phyloP scores from a whole-genome alignment of 2,329 filamentous ascomycete species.

The Fusarium subglutinans region DNA sequence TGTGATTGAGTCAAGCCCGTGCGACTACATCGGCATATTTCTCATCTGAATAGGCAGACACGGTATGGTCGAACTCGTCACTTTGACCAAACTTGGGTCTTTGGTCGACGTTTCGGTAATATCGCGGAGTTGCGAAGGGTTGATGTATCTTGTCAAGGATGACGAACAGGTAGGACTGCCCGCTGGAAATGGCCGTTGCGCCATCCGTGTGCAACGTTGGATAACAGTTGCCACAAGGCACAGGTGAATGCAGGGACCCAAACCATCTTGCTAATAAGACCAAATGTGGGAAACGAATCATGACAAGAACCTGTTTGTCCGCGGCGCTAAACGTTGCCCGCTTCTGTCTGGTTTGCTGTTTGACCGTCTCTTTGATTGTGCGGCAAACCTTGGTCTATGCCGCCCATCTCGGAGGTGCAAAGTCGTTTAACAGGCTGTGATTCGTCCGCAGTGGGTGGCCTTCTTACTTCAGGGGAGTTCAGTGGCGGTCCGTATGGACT shows the following conservation, averaged over 20 bases:
- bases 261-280: not conserved
- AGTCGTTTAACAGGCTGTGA: not conserved
- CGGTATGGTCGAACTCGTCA: not conserved
- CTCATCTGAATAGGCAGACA: not conserved
- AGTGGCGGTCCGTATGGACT: not conserved
- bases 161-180: not conserved
- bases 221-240: no score
- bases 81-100: not conserved
- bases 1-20: slow-evolving; percentile 1
- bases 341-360: not conserved
- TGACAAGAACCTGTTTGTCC: not conserved
- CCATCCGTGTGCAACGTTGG: not conserved
- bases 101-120: not conserved
- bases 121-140: not conserved
- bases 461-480: not conserved
- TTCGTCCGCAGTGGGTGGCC: not conserved
- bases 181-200: not conserved
- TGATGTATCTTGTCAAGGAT: not conserved
- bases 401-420: not conserved
- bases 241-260: not conserved
- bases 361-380: not conserved
- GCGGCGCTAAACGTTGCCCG: not conserved
- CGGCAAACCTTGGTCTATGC: not conserved
- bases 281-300: not conserved
- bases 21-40: not conserved